Conservation (phyloP, 768 basidiomycete genomes). For the Pisolithus tinctorius region DNA sequence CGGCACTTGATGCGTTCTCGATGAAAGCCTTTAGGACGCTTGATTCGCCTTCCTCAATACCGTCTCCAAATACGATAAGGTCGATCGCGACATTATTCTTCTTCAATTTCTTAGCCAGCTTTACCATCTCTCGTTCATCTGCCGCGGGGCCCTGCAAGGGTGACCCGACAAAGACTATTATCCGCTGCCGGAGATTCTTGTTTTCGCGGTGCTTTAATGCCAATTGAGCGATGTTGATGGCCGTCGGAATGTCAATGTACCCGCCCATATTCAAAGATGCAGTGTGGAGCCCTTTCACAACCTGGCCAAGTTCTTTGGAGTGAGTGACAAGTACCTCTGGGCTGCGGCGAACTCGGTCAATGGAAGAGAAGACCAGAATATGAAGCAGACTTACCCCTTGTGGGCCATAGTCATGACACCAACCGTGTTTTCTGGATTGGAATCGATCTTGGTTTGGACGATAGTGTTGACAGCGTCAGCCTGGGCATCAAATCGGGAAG, state of each 20-base stretch:
- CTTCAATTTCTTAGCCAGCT: conserved; percentile 94
- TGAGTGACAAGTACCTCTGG: conserved; percentile 96
- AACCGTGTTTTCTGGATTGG: conserved; percentile 96
- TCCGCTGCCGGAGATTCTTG: conserved; percentile 95
- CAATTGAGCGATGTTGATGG: conserved; percentile 89
- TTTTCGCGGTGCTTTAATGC: conserved; percentile 97
- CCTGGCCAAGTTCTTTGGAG: conserved; percentile 90
- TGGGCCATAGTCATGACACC: conserved; percentile 98
- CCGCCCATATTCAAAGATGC: conserved; percentile 73
- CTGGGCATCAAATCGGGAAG: conserved; percentile 86
- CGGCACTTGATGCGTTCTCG: conserved; percentile 70
- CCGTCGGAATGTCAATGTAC: conserved; percentile 78
- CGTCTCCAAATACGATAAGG: conserved; percentile 85
- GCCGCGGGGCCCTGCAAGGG: conserved; percentile 68
- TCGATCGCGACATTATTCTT: conserved; percentile 99
- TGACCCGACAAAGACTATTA: conserved; percentile 90
- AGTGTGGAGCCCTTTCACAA: conserved; percentile 71
- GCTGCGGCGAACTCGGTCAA: conserved; percentile 32
- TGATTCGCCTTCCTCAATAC: conserved; percentile 64
- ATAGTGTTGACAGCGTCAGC: conserved; percentile 85
- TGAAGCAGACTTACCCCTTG: conserved; percentile 62
- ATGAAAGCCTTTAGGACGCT: conserved; percentile 74
- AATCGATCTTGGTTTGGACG: conserved; percentile 89
- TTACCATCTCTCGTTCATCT: conserved; percentile 75
- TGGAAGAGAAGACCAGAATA: background rate